Percentiles rank a stretch among this genome's conserved stretches.
phyloP scores from a whole-genome alignment of 176 grass and related monocot genomes.

The Zea mays region Zm-B73-REFERENCE-NAM-5.0 NC_050102.1:96353501-96354000 shows the following conservation, averaged over 20 bases:
- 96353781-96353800: background rate
- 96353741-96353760: constrained; percentile 47
- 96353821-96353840: constrained; percentile 10
- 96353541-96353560: constrained; percentile 9
- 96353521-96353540: background rate
- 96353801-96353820: constrained; percentile 50
- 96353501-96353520: background rate
- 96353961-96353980: constrained; percentile 57
- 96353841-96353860: constrained; percentile 27
- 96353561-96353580: background rate
- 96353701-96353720: constrained; percentile 25
- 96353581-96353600: background rate
- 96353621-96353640: background rate
- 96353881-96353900: constrained; percentile 46
- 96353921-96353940: constrained; percentile 29
- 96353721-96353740: constrained; percentile 11
- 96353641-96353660: background rate
- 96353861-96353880: constrained; percentile 27
- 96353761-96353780: constrained; percentile 67
- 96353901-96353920: constrained; percentile 39
- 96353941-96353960: constrained; percentile 45
- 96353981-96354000: constrained; percentile 74
- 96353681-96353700: constrained; percentile 10
- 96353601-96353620: background rate
- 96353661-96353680: constrained; percentile 36